phyloP scores from a whole-genome alignment of 768 basidiomycete genomes.

The Cyclocybe aegerita region DNA sequence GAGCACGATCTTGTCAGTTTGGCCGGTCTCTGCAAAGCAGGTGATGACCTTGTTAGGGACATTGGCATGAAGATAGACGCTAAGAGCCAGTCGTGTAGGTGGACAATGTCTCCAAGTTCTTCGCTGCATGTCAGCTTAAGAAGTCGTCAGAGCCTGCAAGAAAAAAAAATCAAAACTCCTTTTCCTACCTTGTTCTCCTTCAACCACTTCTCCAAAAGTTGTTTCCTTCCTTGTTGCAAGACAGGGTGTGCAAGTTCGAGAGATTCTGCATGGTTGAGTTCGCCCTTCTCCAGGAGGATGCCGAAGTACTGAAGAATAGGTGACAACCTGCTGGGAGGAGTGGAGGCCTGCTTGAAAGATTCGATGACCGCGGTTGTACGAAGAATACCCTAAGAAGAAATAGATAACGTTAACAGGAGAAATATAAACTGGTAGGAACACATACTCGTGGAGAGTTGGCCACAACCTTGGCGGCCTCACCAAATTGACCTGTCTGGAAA shows the following conservation, averaged over 20 bases:
- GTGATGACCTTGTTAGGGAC: slow-evolving; percentile 98
- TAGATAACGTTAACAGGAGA: slow-evolving; percentile 4
- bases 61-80: slow-evolving; percentile 96
- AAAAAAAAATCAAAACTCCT: neutral
- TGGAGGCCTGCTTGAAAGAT: slow-evolving; percentile 94
- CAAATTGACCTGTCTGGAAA: slow-evolving; percentile 85
- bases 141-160: neutral
- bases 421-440: neutral
- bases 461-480: slow-evolving; percentile 95
- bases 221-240: slow-evolving; percentile 93
- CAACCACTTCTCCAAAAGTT: slow-evolving; percentile 97
- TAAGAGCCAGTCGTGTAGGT: slow-evolving; percentile 91
- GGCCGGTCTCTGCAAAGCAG: slow-evolving; percentile 98
- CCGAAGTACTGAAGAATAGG: slow-evolving; percentile 99
- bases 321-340: slow-evolving; percentile 84
- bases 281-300: slow-evolving; percentile 96
- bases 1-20: slow-evolving; percentile 96
- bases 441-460: slow-evolving; percentile 92
- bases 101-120: slow-evolving; percentile 96
- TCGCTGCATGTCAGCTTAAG: slow-evolving; percentile 93
- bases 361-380: slow-evolving; percentile 96
- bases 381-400: slow-evolving; percentile 71
- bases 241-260: slow-evolving; percentile 97
- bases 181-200: slow-evolving; percentile 93
- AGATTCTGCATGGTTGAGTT: slow-evolving; percentile 95